Base-by-base conservation (phyloP, 225 moss, liverwort and hornwort species). In the Lunularia cruciata region DNA sequence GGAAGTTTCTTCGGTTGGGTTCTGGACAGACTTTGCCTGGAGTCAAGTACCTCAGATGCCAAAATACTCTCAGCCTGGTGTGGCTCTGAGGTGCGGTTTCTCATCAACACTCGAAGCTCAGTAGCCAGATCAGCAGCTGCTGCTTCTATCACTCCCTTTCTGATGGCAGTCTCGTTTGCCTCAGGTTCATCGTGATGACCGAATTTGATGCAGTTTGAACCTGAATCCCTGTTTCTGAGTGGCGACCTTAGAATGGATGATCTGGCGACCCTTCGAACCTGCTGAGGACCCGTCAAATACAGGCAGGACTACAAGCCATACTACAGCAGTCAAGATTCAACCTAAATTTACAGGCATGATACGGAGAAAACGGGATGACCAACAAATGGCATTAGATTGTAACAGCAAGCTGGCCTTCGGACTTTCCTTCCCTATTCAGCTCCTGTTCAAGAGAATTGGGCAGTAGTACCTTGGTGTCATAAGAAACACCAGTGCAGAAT, bases 91-190 rank as follows among this genome's bases (percentile, higher is more conserved):
- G 19, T 72, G 53, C 68, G 72, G 40, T 31, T 67, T 47, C 61
- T 68, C 63, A 72, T 76, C 27, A 80, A 30, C 28, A 65, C 27
- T n/a, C 72, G 60, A 51, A 80, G 72, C 38, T 81, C 76, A 65
- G 14, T 37, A 51, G 73, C 76, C 20, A 73, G 73, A 45, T 62
- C 69, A 49, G 62, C 59, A 69, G 63, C 73, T 64, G 76, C 75
- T 47, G 57, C 67, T 65, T 46, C 73, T 31, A 74, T 36, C 27
- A 40, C 69, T 53, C 76, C 38, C 72, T 68, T 33, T 46, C 60
- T 77, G 47, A 53, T 32, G 18, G 31, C 55, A 46, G 45, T 55
- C 46, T 55, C 14, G 12, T 14, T 14, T 1, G 51, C 23, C 19
- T 46, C 67, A 57, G 11, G 37, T 16, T 72, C 67, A 62, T 20